Conservation (phyloP, 108 stramenopile species). For the Nitzschia sp. region DNA sequence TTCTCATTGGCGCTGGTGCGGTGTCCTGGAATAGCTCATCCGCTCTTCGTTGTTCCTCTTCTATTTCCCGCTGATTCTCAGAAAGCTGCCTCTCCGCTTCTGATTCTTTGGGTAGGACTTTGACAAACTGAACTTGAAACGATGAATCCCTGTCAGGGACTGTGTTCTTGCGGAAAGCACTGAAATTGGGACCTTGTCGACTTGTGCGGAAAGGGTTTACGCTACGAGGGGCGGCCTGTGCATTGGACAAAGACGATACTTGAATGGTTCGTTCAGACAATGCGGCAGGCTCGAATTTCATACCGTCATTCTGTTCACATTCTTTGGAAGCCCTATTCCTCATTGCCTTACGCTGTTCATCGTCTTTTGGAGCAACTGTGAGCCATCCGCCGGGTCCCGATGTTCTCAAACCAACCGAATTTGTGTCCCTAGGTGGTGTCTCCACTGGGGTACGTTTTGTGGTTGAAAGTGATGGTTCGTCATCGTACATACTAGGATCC, state of each 20-base stretch:
- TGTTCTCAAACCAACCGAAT: neutral
- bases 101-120: conserved; percentile 48
- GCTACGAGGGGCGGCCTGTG: neutral
- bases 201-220: neutral
- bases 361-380: conserved; percentile 28
- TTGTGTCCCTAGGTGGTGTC: too few species aligned
- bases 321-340: conserved; percentile 19
- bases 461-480: neutral
- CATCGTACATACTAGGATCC: neutral
- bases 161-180: neutral
- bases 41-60: conserved; percentile 54
- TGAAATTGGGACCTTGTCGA: conserved; percentile 20
- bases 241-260: neutral
- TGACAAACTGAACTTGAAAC: too few species aligned
- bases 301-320: conserved; percentile 1
- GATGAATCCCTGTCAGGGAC: too few species aligned
- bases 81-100: conserved; percentile 49
- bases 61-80: conserved; percentile 44
- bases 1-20: conserved; percentile 12
- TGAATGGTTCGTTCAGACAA: neutral
- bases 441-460: neutral
- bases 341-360: conserved; percentile 16
- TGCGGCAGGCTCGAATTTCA: conserved; percentile 12
- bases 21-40: conserved; percentile 60
- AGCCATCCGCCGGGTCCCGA: conserved; percentile 30